These are phyloP conservation scores for Leptosphaerulina australis DNA, from an alignment of 2,329 filamentous ascomycete species.

Conservation along the genomic window DNA sequence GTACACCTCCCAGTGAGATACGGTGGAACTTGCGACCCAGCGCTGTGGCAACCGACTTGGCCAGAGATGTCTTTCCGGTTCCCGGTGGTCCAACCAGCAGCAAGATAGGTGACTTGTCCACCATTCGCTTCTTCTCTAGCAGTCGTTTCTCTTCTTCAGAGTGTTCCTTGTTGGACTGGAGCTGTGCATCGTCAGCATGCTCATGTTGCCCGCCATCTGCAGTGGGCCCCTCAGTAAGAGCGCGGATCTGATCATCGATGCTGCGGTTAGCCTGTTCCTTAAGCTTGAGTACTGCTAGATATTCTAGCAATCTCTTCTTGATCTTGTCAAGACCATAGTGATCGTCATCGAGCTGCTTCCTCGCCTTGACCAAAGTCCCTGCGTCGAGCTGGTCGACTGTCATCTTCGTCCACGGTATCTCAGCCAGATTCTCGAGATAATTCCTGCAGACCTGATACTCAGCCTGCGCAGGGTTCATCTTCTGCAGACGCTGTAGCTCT, in stretches of 20 bases:
- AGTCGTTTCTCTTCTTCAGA: constrained; percentile 69
- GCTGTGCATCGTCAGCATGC: constrained; percentile 47
- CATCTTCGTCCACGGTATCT: constrained; percentile 87
- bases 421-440: constrained; percentile 90
- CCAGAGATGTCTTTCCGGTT: constrained; percentile 93
- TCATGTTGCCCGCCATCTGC: constrained; percentile 45
- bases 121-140: constrained; percentile 80
- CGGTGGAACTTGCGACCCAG: constrained; percentile 95
- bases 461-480: constrained; percentile 95
- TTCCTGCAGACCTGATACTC: constrained; percentile 94
- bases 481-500: constrained; percentile 84
- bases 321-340: constrained; percentile 97
- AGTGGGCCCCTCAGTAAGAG: constrained; percentile 54
- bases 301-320: constrained; percentile 94
- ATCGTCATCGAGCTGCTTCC: constrained; percentile 91
- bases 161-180: constrained; percentile 48
- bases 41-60: constrained; percentile 89
- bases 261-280: constrained; percentile 90
- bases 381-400: constrained; percentile 86
- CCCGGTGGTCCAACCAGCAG: constrained; percentile 92
- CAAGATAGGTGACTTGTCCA: constrained; percentile 95
- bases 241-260: constrained; percentile 75
- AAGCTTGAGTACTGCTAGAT: constrained; percentile 91
- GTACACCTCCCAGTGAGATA: constrained; percentile 92
- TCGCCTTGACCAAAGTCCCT: constrained; percentile 77